Conservation (phyloP, 331 rosid species). For the Rosa hybrid region DNA sequence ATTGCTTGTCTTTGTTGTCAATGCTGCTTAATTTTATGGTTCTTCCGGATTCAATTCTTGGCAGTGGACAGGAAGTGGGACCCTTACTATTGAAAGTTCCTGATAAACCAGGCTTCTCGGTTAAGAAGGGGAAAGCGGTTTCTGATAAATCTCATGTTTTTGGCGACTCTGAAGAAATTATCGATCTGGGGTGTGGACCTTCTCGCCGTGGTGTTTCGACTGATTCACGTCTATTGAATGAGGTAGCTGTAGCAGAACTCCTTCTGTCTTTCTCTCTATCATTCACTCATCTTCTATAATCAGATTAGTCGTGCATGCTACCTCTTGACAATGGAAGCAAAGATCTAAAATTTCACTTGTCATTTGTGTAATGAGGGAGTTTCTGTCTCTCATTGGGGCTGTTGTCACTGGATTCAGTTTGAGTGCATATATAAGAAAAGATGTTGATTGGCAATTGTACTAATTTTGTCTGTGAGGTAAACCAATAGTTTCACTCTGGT, state of each 20-base stretch:
- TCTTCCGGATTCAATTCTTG: slow-evolving; percentile 24
- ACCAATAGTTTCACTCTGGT: neutral
- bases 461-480: neutral
- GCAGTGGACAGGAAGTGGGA: slow-evolving; percentile 81
- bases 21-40: slow-evolving; percentile 6
- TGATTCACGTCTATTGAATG: slow-evolving; percentile 39
- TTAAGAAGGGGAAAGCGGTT: slow-evolving; percentile 29
- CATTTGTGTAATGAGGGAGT: neutral
- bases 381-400: neutral
- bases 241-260: slow-evolving; percentile 43
- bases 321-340: neutral
- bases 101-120: slow-evolving; percentile 28
- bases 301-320: neutral
- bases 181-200: slow-evolving; percentile 28
- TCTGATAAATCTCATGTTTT: slow-evolving; percentile 30
- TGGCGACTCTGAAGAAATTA: slow-evolving; percentile 32
- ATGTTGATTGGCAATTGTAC: neutral
- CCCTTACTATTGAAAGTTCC: slow-evolving; percentile 62
- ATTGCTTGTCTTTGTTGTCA: neutral
- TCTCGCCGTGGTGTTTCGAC: slow-evolving; percentile 34
- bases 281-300: neutral
- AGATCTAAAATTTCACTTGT: neutral
- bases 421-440: neutral
- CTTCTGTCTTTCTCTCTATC: slow-evolving; percentile 10
- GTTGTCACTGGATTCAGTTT: neutral